Percentiles rank a stretch among this genome's conserved stretches.
Evolutionary conservation across 2,329 filamentous ascomycete genomes (phyloP).

Genomic region (Sclerotinia nivalis): DNA sequence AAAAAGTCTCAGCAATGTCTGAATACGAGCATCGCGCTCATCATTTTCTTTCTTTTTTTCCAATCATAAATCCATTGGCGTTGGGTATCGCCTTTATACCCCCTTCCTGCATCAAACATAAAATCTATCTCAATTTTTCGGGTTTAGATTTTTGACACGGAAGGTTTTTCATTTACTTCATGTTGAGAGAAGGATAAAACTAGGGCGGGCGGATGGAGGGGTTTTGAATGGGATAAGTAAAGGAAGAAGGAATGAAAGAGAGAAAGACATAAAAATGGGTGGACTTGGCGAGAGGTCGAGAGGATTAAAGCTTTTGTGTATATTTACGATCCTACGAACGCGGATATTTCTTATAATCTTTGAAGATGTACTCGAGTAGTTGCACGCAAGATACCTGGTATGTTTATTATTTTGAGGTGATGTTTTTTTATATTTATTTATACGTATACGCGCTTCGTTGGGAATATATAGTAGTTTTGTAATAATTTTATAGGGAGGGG

Average conservation of each 20-base stretch:
- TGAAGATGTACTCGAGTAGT: not conserved
- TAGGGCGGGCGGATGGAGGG: not conserved
- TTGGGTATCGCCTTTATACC: conserved; percentile 38
- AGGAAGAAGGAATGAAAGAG: not conserved
- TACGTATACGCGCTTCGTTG: too few species aligned
- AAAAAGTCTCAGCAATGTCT: conserved; percentile 29
- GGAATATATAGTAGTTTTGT: not conserved
- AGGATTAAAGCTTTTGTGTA: conserved; percentile 23
- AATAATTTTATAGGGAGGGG: conserved; percentile 5
- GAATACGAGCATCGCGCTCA: conserved; percentile 31
- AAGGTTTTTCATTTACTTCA: conserved; percentile 33
- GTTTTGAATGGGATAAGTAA: not conserved
- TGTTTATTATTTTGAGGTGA: not conserved
- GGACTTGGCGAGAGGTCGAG: not conserved
- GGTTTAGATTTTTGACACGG: conserved; percentile 30
- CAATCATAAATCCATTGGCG: conserved; percentile 38
- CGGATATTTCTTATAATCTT: conserved; percentile 11
- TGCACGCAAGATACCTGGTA: not conserved
- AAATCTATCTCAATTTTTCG: conserved; percentile 35
- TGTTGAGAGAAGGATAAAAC: conserved; percentile 11
- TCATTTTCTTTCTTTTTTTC: conserved; percentile 38
- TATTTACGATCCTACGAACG: conserved; percentile 25
- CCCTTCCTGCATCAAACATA: conserved; percentile 35
- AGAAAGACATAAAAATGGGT: conserved; percentile 5
- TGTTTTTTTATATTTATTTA: not conserved